Evolutionary conservation across 371 early-diverging fungal genomes (phyloP).

Genomic region (Lichtheimia corymbifera): DNA sequence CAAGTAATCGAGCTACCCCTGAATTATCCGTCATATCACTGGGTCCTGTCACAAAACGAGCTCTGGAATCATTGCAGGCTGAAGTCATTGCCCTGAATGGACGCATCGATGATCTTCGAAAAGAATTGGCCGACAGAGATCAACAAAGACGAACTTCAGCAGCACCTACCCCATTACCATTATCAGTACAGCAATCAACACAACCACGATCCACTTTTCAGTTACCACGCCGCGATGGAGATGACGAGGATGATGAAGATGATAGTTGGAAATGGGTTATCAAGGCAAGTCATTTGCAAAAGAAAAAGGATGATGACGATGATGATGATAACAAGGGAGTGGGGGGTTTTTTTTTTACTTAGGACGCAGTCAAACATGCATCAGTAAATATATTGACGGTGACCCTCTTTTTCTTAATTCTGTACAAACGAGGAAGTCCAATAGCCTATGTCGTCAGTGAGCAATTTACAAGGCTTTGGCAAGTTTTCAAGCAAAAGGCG

Average conservation of each 20-base stretch:
- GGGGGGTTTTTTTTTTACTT: background rate
- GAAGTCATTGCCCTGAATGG: conserved; percentile 51
- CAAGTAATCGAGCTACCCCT: conserved; percentile 3
- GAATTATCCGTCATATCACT: conserved; percentile 30
- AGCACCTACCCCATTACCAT: background rate
- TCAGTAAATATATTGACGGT: conserved; percentile 39
- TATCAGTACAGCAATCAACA: background rate
- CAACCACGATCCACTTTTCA: background rate
- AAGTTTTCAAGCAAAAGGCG: background rate
- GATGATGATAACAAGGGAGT: background rate
- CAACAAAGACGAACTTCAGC: conserved; percentile 14
- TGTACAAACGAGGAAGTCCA: conserved; percentile 41
- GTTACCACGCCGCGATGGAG: background rate
- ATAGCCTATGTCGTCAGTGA: conserved; percentile 23
- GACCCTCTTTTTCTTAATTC: conserved; percentile 30
- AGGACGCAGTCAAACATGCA: conserved; percentile 41
- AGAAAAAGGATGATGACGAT: background rate
- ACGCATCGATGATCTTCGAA: conserved; percentile 46
- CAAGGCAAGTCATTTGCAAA: conserved; percentile 13
- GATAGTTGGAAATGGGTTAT: conserved; percentile 45
- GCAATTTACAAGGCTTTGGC: conserved; percentile 14
- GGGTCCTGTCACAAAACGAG: conserved; percentile 46
- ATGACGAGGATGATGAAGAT: conserved; percentile 7
- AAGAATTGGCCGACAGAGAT: conserved; percentile 26
- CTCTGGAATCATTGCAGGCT: conserved; percentile 47